A percentile compares a stretch with the other conserved stretches of the same genome.
These are phyloP conservation scores for Rasamsonia emersonii DNA, from an alignment of 2,329 filamentous ascomycete species.

Conservation along the genomic window DNA sequence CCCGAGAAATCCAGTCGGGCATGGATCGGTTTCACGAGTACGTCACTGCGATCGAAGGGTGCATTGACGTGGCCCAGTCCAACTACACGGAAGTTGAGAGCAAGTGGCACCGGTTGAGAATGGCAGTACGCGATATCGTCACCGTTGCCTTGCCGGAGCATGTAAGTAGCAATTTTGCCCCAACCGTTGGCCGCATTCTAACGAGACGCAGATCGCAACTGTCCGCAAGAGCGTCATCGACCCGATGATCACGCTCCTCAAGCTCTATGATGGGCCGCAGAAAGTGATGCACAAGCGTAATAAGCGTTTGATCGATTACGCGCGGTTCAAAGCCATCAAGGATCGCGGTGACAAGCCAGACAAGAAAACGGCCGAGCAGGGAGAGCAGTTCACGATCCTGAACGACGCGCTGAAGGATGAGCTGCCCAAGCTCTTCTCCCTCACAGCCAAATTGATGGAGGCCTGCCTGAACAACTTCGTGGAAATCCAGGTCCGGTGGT, in stretches of 20 bases:
- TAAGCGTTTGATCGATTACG: slow-evolving; percentile 85
- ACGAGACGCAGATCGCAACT: slow-evolving; percentile 41
- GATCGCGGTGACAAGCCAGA: slow-evolving; percentile 79
- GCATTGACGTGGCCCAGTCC: slow-evolving; percentile 61
- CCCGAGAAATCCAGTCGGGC: slow-evolving; percentile 69
- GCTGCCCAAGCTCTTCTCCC: slow-evolving; percentile 68
- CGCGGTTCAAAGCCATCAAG: slow-evolving; percentile 67
- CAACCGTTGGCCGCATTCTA: slow-evolving; percentile 4
- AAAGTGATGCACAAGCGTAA: slow-evolving; percentile 89
- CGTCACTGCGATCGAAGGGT: slow-evolving; percentile 70
- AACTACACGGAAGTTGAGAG: slow-evolving; percentile 78
- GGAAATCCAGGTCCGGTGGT: slow-evolving; percentile 77
- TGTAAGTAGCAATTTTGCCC: slow-evolving; percentile 38
- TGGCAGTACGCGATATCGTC: slow-evolving; percentile 77
- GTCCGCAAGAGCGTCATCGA: slow-evolving; percentile 78
- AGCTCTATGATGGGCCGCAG: slow-evolving; percentile 73
- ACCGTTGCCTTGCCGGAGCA: slow-evolving; percentile 77
- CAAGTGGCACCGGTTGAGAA: slow-evolving; percentile 88
- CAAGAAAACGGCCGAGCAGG: slow-evolving; percentile 71
- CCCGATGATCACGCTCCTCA: slow-evolving; percentile 69
- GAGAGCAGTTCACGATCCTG: slow-evolving; percentile 81
- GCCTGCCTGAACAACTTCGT: slow-evolving; percentile 77
- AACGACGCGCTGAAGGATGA: slow-evolving; percentile 93
- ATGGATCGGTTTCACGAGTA: slow-evolving; percentile 75
- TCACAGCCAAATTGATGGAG: slow-evolving; percentile 78